phyloP scores from a whole-genome alignment of 2,329 filamentous ascomycete species.

The Exophiala alcalophila region DNA sequence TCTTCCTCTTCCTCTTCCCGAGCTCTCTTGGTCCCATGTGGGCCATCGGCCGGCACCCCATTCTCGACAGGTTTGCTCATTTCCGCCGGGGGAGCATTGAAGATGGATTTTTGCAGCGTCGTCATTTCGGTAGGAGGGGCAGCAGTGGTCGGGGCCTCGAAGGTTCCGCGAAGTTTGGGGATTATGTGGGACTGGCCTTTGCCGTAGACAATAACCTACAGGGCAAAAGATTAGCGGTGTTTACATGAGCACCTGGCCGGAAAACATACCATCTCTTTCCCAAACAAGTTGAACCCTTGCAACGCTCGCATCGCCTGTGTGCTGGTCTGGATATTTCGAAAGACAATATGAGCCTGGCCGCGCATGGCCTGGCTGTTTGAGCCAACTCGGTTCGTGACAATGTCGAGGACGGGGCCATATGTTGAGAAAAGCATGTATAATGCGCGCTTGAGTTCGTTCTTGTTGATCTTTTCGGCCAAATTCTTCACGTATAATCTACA shows the following conservation, averaged over 20 bases:
- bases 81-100: slow-evolving; percentile 57
- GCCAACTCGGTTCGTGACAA: slow-evolving; percentile 59
- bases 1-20: slow-evolving; percentile 66
- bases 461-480: slow-evolving; percentile 84
- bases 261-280: slow-evolving; percentile 65
- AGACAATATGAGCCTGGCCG: slow-evolving; percentile 91
- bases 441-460: slow-evolving; percentile 77
- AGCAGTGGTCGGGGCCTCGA: slow-evolving; percentile 61
- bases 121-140: slow-evolving; percentile 62
- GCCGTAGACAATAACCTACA: slow-evolving; percentile 83
- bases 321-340: slow-evolving; percentile 82
- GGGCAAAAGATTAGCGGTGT: slow-evolving; percentile 3
- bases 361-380: slow-evolving; percentile 90
- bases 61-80: slow-evolving; percentile 50
- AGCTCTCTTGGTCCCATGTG: slow-evolving; percentile 64
- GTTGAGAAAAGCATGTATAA: slow-evolving; percentile 94
- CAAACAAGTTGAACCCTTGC: slow-evolving; percentile 82
- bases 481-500: slow-evolving; percentile 82
- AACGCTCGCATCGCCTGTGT: slow-evolving; percentile 90
- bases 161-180: slow-evolving; percentile 87
- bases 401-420: slow-evolving; percentile 86
- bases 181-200: slow-evolving; percentile 86
- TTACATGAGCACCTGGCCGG: slow-evolving; percentile 11
- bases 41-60: slow-evolving; percentile 46
- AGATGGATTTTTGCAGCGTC: slow-evolving; percentile 75